Base-by-base conservation (phyloP, 176 grass and related monocot species). In the Puccinellia tenuiflora region DNA sequence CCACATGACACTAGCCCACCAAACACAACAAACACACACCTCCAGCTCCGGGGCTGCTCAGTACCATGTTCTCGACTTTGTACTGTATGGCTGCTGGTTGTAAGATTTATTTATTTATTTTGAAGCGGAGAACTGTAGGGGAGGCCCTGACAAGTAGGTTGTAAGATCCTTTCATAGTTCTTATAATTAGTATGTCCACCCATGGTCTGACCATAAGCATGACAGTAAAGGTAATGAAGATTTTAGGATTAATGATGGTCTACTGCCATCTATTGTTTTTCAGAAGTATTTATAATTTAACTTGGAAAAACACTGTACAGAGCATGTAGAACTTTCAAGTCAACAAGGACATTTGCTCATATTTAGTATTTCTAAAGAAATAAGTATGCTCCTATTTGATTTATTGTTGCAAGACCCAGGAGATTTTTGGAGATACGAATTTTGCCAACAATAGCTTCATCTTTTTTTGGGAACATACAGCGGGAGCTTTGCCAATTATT, bases 201-300 rank as follows among this genome's bases (percentile, higher is more conserved):
- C 37, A 66, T 67, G 34, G 15, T 57, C 17, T 80, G 48, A 67
- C 73, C 68, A 75, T 64, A 64, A 78, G 72, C 42, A 62, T 64
- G 9, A 45, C 20, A 18, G 21, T 54, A 46, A 47, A 67, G 64
- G 16, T 45, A 74, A 51, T 51, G 71, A 50, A 74, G 2, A 50
- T 50, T 73, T 66, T 33, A 6, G 71, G 26, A 74, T 33, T 82
- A 77, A 45, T 33, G 46, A 75, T 22, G 51, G 10, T 26, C 33
- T 75, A 81, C 28, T 7, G 20, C 10, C 22, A 76, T 29, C 66
- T 14, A 57, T 63, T 39, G 12, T 51, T 70, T 78, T 42, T 72
- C 42, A 72, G 8, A 72, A 78, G 40, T 76, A 82, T 48, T 70
- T 42, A 72, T 52, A 39, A 20, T 53, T 78, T 42, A 30, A 33